Evolutionary conservation across 768 basidiomycete genomes (phyloP), one percentile per base, ranked within the genome.

Genomic region (Trametes cinnabarina): DNA sequence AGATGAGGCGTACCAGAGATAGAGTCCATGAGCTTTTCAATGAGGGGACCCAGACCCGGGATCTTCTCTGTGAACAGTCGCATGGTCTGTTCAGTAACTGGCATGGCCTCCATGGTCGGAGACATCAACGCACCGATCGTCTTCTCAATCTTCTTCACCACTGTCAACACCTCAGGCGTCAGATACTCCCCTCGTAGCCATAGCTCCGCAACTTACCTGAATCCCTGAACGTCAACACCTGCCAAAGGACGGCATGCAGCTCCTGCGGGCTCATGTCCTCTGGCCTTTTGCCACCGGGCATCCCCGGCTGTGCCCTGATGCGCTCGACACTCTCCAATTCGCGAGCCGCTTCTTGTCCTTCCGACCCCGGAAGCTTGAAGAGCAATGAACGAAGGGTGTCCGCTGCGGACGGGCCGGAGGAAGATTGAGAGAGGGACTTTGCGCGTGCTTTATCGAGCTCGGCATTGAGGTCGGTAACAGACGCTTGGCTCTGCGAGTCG

Each of bases 201-300:
- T 42, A 11, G 15, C 51, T 9, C 44, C 51, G 5, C 4, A 17
- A 22, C 79, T 11, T 55, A 86, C 86, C 82, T 5, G 84, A 84
- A 73, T 96, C 94, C 48, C 92, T 79, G 74, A 95, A 95, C 25
- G 78, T 85, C 68, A 98, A 71, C 6, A 96, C 84, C 73, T 92
- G 84, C 92, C 93, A 95, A 20, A 95, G 73, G 3, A 86, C 83
- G 1, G 82, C 74, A 69, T 94, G 92, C 48, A 96, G 64, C 71
- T 98, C 92, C 72, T 95, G 91, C 3, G 94, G 93, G 50, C 74
- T 85, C 92, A 98, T 91, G 17, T 90, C 82, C 60, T 86, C 83
- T 0, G 94, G 90, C 14, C 78, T 74, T 70, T 85, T 88, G 4
- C 87, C 88, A 0, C 84, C 85, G 10, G 75, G 61, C n/a, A 55